Evolutionary conservation across 257 asterid species (phyloP).

Genomic region (Solanum chmielewskii): DNA sequence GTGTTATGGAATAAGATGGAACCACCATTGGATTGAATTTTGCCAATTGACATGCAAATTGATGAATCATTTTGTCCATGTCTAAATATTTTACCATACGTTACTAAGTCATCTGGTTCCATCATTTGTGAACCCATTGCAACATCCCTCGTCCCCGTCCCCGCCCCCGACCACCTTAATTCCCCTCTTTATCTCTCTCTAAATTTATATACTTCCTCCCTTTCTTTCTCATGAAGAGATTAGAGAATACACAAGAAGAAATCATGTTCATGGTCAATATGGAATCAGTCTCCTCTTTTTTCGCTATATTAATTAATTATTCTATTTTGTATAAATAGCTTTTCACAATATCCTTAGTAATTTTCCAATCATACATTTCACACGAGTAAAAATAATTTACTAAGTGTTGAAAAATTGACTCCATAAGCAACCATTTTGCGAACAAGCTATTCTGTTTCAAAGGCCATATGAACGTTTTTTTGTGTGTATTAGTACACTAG

Average conservation of each 20-base stretch:
- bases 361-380: neutral
- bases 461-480: too few species aligned
- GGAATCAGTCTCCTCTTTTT: neutral
- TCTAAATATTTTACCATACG: slow-evolving; percentile 7
- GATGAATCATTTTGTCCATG: slow-evolving; percentile 8
- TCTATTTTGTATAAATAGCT: too few species aligned
- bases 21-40: slow-evolving; percentile 25
- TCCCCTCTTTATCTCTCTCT: neutral
- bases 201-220: neutral
- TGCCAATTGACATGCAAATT: slow-evolving; percentile 9
- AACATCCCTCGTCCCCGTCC: neutral
- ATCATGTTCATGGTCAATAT: neutral
- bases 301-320: neutral
- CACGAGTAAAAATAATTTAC: neutral
- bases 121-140: slow-evolving; percentile 19
- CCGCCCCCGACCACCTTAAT: neutral
- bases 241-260: neutral
- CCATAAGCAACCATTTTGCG: too few species aligned
- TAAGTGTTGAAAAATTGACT: neutral
- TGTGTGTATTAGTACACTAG: too few species aligned
- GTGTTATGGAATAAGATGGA: neutral
- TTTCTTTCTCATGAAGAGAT: neutral
- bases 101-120: slow-evolving; percentile 20
- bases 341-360: neutral
- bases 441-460: slow-evolving; percentile 1